Conservation (phyloP, 106 monocot genomes). For the Platanthera guangdongensis region DNA sequence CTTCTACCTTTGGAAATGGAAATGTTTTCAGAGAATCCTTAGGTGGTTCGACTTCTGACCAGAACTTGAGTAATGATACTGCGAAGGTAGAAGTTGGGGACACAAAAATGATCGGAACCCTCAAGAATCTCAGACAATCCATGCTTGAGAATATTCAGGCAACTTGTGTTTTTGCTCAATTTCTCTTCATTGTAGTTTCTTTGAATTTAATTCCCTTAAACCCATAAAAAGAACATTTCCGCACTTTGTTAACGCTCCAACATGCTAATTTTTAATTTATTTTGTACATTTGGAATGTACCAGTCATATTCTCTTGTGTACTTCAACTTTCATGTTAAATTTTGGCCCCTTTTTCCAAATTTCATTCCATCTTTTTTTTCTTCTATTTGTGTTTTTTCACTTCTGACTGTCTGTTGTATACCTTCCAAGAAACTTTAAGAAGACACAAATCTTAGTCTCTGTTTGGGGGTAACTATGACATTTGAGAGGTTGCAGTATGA, state of each 20-base stretch:
- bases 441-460: too few relatives aligned
- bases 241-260: too few relatives aligned
- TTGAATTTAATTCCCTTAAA: not conserved
- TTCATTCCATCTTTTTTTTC: too few relatives aligned
- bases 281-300: not conserved
- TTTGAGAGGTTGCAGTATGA: too few relatives aligned
- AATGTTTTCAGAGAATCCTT: conserved; percentile 4
- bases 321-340: not conserved
- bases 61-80: conserved; percentile 2
- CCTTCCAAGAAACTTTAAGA: too few relatives aligned
- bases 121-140: conserved; percentile 41
- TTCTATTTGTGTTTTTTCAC: too few relatives aligned
- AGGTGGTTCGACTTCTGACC: conserved; percentile 1
- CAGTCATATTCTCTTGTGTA: not conserved
- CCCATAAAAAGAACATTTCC: not conserved
- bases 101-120: conserved; percentile 22
- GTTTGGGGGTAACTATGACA: too few relatives aligned
- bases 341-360: too few relatives aligned
- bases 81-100: conserved; percentile 23
- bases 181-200: not conserved
- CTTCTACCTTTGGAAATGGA: not conserved
- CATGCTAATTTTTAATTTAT: not conserved
- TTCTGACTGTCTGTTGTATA: too few relatives aligned
- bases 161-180: not conserved
- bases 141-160: conserved; percentile 71